A percentile compares a stretch with the other conserved stretches of the same genome.
Evolutionary conservation across 2,329 filamentous ascomycete species (phyloP).

Genomic region (Alternaria postmessia): DNA sequence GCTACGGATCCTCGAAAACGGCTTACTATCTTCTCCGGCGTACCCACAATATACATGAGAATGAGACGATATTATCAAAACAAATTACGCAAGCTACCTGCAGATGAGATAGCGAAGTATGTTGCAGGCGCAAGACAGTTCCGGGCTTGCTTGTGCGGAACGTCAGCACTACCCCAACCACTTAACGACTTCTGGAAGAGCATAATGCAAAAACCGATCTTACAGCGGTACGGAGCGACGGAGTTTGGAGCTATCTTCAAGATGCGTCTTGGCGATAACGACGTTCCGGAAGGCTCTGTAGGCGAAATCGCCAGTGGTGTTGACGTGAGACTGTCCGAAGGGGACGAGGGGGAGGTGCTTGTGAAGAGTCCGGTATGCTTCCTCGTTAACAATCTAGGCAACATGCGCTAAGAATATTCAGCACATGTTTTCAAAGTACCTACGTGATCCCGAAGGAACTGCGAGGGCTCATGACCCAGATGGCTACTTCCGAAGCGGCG

Average conservation of each 20-base stretch:
- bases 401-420: conserved; percentile 13
- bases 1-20: conserved; percentile 30
- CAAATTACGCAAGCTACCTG: conserved; percentile 37
- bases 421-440: conserved; percentile 54
- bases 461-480: conserved; percentile 56
- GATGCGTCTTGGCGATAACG: conserved; percentile 45
- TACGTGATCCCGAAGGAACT: conserved; percentile 55
- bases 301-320: conserved; percentile 52
- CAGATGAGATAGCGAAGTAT: conserved; percentile 50
- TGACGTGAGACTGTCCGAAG: conserved; percentile 53
- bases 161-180: conserved; percentile 59
- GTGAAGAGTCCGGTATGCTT: conserved; percentile 46
- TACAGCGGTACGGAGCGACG: conserved; percentile 56
- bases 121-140: conserved; percentile 54
- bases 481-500: conserved; percentile 61
- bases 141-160: conserved; percentile 56
- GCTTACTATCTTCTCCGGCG: conserved; percentile 48
- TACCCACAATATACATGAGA: conserved; percentile 50
- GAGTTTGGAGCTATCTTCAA: conserved; percentile 57
- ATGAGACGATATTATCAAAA: conserved; percentile 50
- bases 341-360: conserved; percentile 60
- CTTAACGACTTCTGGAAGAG: conserved; percentile 61
- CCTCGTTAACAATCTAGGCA: neutral
- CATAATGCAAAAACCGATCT: conserved; percentile 54
- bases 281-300: conserved; percentile 42